Base-by-base conservation (phyloP, 345 rosid genomes). In the Microcos paniculata region DNA sequence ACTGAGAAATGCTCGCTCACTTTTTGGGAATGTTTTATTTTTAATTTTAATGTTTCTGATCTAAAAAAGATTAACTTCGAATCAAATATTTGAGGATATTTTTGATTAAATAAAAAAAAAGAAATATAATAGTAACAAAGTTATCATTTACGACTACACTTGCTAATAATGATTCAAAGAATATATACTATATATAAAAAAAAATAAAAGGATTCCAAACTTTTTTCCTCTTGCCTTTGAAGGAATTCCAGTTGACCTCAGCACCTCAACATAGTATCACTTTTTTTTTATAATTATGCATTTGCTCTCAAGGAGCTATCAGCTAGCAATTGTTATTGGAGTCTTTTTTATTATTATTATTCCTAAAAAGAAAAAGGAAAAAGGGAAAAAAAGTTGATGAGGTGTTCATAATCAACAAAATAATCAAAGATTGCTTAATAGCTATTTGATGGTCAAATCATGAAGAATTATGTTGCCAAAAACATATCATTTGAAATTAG, bases 391-490 rank as follows among this genome's bases (percentile, higher is more conserved):
- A n/a, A 19, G 26, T 4, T 2, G 1, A 21, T 24, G 38, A 48
- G 28, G 18, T 11, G 15, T 46, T 9, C 57, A 68, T 26, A 16
- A 68, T 69, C 56, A 67, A 46, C 38, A 40, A n/a, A 43, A 14
- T 38, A 62, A 72, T 58, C 49, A 58, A 12, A 51, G 35, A 1
- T 30, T 59, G 42, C 28, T 5, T 15, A 19, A 49, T 19, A 6
- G 55, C n/a, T n/a, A n/a, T n/a, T n/a, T 51, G 26, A 74, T 74
- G 46, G 49, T 35, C 42, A 49, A 74, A 74, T 74, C 35, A 63
- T 35, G 71, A 63, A 18, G 12, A 31, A 26, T 19, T n/a, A 62
- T 45, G 38, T 8, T 62, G 77, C 49, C 19, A 30, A 11, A 62
- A 62, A 63, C 48, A 13, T 49, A 18, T 69, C 72, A 49, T 69